phyloP scores from a whole-genome alignment of 768 basidiomycete species.

The Calocybe indica region DNA sequence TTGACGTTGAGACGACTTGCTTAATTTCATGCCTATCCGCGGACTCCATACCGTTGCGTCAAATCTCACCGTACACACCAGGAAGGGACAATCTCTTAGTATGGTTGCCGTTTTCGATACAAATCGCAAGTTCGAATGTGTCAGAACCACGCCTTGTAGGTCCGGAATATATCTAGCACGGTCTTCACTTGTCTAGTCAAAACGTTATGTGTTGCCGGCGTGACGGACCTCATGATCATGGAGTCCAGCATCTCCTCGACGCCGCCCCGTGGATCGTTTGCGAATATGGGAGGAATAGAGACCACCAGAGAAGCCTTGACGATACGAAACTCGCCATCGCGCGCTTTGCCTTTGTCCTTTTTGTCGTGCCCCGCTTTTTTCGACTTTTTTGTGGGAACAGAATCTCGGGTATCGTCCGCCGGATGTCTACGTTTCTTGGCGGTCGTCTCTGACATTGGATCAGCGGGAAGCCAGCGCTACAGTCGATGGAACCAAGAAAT shows the following conservation, averaged over 20 bases:
- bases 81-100: conserved; percentile 80
- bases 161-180: conserved; percentile 74
- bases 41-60: conserved; percentile 90
- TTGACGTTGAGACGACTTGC: conserved; percentile 34
- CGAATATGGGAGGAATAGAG: conserved; percentile 79
- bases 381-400: conserved; percentile 28
- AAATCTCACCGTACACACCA: conserved; percentile 68
- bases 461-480: conserved; percentile 4
- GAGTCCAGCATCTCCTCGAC: conserved; percentile 89
- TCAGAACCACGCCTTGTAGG: conserved; percentile 80
- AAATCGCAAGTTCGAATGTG: conserved; percentile 77
- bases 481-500: background rate
- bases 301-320: conserved; percentile 63
- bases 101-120: conserved; percentile 58
- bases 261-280: conserved; percentile 63
- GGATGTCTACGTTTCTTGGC: conserved; percentile 49
- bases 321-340: conserved; percentile 50
- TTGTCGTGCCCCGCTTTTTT: conserved; percentile 28
- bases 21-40: conserved; percentile 69
- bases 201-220: background rate
- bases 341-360: conserved; percentile 31
- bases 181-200: background rate
- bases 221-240: conserved; percentile 85
- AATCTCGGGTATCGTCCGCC: conserved; percentile 13
- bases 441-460: conserved; percentile 17